Conservation (phyloP, 164 flowering plant genomes). For the Amborella trichopoda region DNA sequence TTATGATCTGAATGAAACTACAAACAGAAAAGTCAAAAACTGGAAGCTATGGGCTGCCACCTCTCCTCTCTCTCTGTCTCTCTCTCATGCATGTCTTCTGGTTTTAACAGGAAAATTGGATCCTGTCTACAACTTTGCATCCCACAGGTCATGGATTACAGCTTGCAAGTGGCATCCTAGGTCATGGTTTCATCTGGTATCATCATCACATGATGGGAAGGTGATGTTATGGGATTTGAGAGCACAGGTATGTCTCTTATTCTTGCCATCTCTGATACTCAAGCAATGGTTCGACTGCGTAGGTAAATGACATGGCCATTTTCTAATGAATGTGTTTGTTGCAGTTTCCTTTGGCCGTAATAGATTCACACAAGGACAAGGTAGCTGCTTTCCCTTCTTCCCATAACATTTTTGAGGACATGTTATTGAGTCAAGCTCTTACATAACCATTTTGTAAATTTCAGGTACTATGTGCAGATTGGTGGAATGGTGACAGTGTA, state of each 20-base stretch:
- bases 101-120: no score
- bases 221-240: conserved; percentile 96
- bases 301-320: not conserved
- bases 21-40: no score
- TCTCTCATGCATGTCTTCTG: no score
- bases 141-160: conserved; percentile 80
- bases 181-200: conserved; percentile 74
- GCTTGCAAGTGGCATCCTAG: conserved; percentile 89
- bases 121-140: conserved; percentile 72
- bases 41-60: no score
- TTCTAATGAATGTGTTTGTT: conserved; percentile 10
- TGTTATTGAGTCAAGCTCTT: not conserved
- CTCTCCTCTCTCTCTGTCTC: no score
- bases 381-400: conserved; percentile 20
- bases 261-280: not conserved
- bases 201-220: conserved; percentile 93
- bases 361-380: conserved; percentile 79
- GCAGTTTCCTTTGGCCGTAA: conserved; percentile 85
- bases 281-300: not conserved
- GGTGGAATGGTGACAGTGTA: conserved; percentile 86
- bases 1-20: no score
- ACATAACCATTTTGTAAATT: not conserved
- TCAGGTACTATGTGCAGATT: conserved; percentile 86
- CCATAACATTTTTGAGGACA: not conserved
- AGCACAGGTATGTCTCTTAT: conserved; percentile 54